Percentiles rank a stretch among this genome's conserved stretches.
Evolutionary conservation across 495 filamentous ascomycete genomes (phyloP).

Genomic region (Neurospora sublineolata): DNA sequence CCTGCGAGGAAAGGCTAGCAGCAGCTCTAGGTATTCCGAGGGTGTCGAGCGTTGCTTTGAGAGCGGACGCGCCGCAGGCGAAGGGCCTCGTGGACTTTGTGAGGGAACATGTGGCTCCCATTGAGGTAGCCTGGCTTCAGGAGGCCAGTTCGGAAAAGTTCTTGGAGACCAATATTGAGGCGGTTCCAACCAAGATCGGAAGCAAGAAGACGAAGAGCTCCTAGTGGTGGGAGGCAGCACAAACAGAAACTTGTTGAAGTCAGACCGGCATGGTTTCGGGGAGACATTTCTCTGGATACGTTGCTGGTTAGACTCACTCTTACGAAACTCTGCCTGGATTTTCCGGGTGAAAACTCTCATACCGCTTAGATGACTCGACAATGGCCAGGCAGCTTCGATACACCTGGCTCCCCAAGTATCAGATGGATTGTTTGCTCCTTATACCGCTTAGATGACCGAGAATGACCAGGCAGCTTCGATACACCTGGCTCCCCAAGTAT

Average conservation of each 20-base stretch:
- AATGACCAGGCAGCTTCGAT: not conserved
- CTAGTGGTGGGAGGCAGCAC: not conserved
- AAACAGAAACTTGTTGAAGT: not conserved
- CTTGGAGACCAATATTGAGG: slow-evolving; percentile 23
- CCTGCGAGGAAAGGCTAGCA: slow-evolving; percentile 39
- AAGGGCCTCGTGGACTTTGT: slow-evolving; percentile 40
- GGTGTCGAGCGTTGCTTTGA: slow-evolving; percentile 46
- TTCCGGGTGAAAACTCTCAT: not conserved
- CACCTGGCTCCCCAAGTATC: not conserved
- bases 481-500: not conserved
- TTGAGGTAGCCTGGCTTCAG: slow-evolving; percentile 22
- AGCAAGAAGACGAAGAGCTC: slow-evolving; percentile 20
- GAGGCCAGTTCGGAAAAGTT: slow-evolving; percentile 12
- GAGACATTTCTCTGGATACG: not conserved
- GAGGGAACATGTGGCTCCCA: slow-evolving; percentile 29
- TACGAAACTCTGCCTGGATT: not conserved
- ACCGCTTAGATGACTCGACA: not conserved
- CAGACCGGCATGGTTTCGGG: not conserved
- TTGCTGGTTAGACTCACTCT: not conserved
- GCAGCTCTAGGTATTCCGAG: slow-evolving; percentile 43
- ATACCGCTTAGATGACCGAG: not conserved
- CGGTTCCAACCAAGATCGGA: slow-evolving; percentile 28
- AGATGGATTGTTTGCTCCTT: not conserved
- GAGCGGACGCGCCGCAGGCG: slow-evolving; percentile 35
- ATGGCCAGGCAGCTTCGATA: not conserved